Percentiles rank a stretch among this genome's conserved stretches.
Conservation (phyloP, 2,329 filamentous ascomycete genomes). For the Colletotrichum theobromicola region DNA sequence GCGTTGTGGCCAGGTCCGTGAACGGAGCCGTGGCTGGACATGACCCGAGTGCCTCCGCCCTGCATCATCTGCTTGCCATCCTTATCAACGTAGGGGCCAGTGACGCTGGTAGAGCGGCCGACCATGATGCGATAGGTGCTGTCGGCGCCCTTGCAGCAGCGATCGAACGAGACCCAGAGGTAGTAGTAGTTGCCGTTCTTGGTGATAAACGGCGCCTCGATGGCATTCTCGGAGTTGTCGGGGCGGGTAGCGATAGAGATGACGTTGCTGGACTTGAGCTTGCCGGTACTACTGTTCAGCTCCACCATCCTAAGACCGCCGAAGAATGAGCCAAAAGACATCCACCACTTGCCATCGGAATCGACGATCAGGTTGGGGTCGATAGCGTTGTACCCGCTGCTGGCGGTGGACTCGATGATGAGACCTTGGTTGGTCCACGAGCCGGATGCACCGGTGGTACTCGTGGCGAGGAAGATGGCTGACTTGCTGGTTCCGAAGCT, state of each 20-base stretch:
- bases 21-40: constrained; percentile 31
- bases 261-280: constrained; percentile 24
- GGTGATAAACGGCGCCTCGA: constrained; percentile 36
- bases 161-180: constrained; percentile 36
- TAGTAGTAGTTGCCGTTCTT: constrained; percentile 33
- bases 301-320: constrained; percentile 34
- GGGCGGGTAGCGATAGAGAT: constrained; percentile 29
- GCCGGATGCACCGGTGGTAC: constrained; percentile 31
- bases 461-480: constrained; percentile 36
- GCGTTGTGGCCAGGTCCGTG: constrained; percentile 36
- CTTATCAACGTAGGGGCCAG: constrained; percentile 32
- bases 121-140: constrained; percentile 37
- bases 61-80: constrained; percentile 29
- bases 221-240: constrained; percentile 22
- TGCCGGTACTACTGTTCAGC: constrained; percentile 29
- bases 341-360: constrained; percentile 32
- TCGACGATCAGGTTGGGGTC: constrained; percentile 34
- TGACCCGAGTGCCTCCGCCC: constrained; percentile 33
- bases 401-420: constrained; percentile 27
- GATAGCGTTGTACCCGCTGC: constrained; percentile 33
- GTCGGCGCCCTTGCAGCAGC: constrained; percentile 32
- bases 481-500: constrained; percentile 31
- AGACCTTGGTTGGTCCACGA: constrained; percentile 35
- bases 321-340: constrained; percentile 37
- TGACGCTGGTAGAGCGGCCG: constrained; percentile 31